A percentile compares a stretch with the other conserved stretches of the same genome.
phyloP scores from a whole-genome alignment of 495 filamentous ascomycete genomes.

The Tetracladium setigerum region DNA sequence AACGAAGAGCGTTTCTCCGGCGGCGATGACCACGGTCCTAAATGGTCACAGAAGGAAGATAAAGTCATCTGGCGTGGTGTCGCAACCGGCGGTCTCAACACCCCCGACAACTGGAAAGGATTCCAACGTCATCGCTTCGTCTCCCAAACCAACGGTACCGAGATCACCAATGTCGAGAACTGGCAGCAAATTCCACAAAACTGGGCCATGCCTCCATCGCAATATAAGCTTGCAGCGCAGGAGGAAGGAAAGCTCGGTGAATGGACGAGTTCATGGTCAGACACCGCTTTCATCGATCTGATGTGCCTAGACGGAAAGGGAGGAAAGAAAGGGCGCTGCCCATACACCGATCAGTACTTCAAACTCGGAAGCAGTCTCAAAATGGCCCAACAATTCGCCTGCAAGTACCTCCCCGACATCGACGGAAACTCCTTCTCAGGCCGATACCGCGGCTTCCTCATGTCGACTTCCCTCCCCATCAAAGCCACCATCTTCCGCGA shows the following conservation, averaged over 20 bases:
- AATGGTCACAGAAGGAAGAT: conserved; percentile 49
- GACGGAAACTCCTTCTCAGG: conserved; percentile 70
- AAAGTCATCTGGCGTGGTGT: conserved; percentile 62
- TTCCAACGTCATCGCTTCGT: conserved; percentile 74
- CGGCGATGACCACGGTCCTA: conserved; percentile 36
- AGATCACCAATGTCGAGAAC: conserved; percentile 36
- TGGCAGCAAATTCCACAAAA: conserved; percentile 26
- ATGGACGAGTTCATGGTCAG: conserved; percentile 35
- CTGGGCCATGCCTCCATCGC: conserved; percentile 29
- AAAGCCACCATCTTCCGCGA: conserved; percentile 70
- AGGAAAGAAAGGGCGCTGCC: conserved; percentile 31
- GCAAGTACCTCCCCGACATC: conserved; percentile 51
- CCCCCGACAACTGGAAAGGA: conserved; percentile 52
- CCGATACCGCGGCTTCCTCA: conserved; percentile 60
- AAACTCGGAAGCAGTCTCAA: conserved; percentile 26
- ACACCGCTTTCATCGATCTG: conserved; percentile 41
- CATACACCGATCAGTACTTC: conserved; percentile 43
- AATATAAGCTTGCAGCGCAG: conserved; percentile 25
- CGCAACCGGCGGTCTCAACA: conserved; percentile 61
- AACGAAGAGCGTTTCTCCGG: conserved; percentile 64
- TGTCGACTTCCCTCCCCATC: conserved; percentile 55
- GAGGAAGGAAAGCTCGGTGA: conserved; percentile 17
- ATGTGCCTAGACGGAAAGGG: conserved; percentile 29
- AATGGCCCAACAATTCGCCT: conserved; percentile 25
- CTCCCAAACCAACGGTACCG: conserved; percentile 57